Evolutionary conservation across 1,284 basidiomycete species (phyloP).

Genomic region (Ganoderma sp.): DNA sequence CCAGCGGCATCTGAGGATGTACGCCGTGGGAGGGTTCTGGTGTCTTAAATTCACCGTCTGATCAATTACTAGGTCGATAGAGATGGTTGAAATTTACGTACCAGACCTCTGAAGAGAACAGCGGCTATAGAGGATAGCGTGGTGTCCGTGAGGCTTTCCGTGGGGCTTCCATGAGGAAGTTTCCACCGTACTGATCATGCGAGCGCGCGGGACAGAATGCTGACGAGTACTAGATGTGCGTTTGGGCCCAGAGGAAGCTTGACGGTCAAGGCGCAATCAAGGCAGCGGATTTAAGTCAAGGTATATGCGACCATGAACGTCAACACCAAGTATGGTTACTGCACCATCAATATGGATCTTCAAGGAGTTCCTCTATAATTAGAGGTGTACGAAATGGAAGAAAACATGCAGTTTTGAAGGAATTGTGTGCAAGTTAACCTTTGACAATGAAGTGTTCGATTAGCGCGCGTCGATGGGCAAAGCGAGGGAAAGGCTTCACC

Average conservation of each 20-base stretch:
- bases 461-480: not conserved
- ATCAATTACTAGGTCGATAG: not conserved
- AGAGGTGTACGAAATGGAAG: not conserved
- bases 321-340: not conserved
- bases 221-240: slow-evolving; percentile 23
- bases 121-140: too few species aligned
- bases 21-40: slow-evolving; percentile 29
- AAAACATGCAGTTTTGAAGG: not conserved
- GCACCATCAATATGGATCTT: not conserved
- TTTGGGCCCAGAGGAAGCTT: slow-evolving; percentile 34
- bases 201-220: not conserved
- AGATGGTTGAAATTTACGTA: slow-evolving; percentile 30
- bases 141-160: slow-evolving; percentile 9
- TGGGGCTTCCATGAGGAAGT: slow-evolving; percentile 39
- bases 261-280: slow-evolving; percentile 34
- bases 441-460: not conserved
- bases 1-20: too few species aligned
- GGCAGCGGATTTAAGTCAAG: slow-evolving; percentile 35
- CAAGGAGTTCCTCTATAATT: not conserved
- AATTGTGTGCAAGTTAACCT: not conserved
- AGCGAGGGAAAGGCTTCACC: not conserved
- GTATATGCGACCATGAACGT: slow-evolving; percentile 6
- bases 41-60: slow-evolving; percentile 18
- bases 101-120: too few species aligned
- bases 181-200: slow-evolving; percentile 20